Evolutionary conservation across 495 filamentous ascomycete genomes (phyloP), one percentile per base, ranked within the genome.

Genomic region (Podospora anserina): DNA sequence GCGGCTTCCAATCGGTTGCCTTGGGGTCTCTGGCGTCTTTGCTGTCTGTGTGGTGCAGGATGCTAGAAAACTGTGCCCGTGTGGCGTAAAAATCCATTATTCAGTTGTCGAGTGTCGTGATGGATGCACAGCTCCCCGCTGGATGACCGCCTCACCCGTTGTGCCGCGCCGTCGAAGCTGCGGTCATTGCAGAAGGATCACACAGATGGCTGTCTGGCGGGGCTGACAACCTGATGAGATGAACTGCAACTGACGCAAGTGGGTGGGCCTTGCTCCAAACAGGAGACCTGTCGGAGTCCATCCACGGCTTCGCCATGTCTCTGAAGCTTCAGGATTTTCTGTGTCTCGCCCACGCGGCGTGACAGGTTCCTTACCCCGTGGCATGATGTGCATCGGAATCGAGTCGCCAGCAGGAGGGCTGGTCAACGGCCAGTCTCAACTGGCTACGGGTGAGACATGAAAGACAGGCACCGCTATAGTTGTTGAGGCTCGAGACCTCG

Each of bases 381-480:
- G 62, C 70, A 74, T 74, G 72, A 76, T 72, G 74, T 72, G 70
- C 70, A 73, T 75, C 68, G 69, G 65, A 68, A 71, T n/a, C 39
- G 9, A 49, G 15, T 49, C 18, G 34, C 34, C 34, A 6, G 34
- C 34, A 39, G 34, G 34, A 39, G 34, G 34, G 34, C 34, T 39
- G 34, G 11, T 4, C 34, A 39, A 6, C 6, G 34, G 34, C 4
- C 6, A 39, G 34, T 39, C 39, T 49, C 39, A 49, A 18, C 39
- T 49, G 39, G 15, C 15, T 49, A 49, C 15, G 39, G 39, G 39
- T 49, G 39, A 49, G 39, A 49, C 39, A 49, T 11, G 34, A 39
- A 5, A 39, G 34, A 11, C 34, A 6, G 6, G 34, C 11, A 39
- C 34, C 2, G 34, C 34, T 58, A 58, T 5, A 11, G 23, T 58